phyloP scores from a whole-genome alignment of 2,329 filamentous ascomycete genomes.

The Ilyonectria mors-panacis region DNA sequence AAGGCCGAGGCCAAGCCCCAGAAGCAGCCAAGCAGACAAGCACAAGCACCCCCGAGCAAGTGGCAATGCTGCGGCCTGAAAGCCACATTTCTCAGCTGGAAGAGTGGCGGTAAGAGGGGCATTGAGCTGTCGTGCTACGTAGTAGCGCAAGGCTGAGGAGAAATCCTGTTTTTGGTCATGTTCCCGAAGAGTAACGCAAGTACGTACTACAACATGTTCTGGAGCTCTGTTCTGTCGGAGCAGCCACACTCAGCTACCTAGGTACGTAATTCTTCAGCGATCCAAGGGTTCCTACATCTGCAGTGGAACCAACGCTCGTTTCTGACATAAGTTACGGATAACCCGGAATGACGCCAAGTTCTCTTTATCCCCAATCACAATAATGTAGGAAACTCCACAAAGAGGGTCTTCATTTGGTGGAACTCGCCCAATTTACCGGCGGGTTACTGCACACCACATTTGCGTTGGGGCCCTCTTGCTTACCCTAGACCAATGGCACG shows the following conservation, averaged over 20 bases:
- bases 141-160: no score
- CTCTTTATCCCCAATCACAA: neutral
- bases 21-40: neutral
- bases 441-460: neutral
- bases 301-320: neutral
- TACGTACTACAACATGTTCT: no score
- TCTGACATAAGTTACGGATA: constrained; percentile 14
- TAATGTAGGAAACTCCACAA: neutral
- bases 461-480: neutral
- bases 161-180: neutral
- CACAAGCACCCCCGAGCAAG: neutral
- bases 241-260: neutral
- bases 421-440: neutral
- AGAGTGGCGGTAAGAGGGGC: constrained; percentile 8
- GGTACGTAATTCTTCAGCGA: neutral
- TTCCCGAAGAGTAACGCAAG: neutral
- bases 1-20: constrained; percentile 1
- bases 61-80: neutral
- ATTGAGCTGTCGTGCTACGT: neutral
- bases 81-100: constrained; percentile 5
- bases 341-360: constrained; percentile 26
- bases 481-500: neutral
- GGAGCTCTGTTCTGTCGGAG: neutral
- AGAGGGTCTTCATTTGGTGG: neutral
- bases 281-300: neutral